Conservation (phyloP, 2,329 filamentous ascomycete species). For the Aspergillus chevalieri region DNA sequence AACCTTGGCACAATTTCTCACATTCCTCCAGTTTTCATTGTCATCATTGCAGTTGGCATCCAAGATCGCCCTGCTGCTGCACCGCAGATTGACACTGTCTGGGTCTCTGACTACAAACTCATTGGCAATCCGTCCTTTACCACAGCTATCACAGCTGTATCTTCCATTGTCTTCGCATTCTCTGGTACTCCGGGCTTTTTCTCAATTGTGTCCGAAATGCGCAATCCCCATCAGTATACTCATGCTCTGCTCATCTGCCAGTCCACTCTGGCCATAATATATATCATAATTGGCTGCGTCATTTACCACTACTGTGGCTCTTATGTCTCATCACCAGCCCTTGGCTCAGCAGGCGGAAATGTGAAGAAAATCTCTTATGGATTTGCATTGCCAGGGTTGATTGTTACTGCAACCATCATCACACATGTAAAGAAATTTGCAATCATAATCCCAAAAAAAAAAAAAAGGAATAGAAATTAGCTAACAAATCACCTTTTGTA, state of each 20-base stretch:
- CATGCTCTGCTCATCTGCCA: constrained; percentile 30
- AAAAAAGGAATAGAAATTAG: neutral
- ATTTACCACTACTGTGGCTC: constrained; percentile 45
- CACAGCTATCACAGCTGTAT: constrained; percentile 23
- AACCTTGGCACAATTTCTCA: neutral
- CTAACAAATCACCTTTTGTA: neutral
- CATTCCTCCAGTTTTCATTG: constrained; percentile 12
- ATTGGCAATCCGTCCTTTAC: constrained; percentile 19
- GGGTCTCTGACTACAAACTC: constrained; percentile 23
- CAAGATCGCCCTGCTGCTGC: constrained; percentile 30
- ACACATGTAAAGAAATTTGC: neutral
- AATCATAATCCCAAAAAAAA: neutral
- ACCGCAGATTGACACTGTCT: constrained; percentile 23
- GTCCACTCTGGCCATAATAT: constrained; percentile 26
- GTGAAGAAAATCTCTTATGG: constrained; percentile 45
- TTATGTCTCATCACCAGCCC: constrained; percentile 43
- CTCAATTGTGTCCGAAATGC: constrained; percentile 36
- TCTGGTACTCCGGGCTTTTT: constrained; percentile 29
- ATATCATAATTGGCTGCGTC: constrained; percentile 34
- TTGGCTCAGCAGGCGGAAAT: constrained; percentile 39
- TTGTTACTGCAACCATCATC: constrained; percentile 11
- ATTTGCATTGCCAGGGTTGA: constrained; percentile 28
- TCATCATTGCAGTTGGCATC: constrained; percentile 23
- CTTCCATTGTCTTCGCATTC: constrained; percentile 25
- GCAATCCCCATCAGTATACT: constrained; percentile 26